These are phyloP conservation scores for Cymbomonas tetramitiformis DNA, from an alignment of 139 green algal species.

Conservation along the genomic window DNA sequence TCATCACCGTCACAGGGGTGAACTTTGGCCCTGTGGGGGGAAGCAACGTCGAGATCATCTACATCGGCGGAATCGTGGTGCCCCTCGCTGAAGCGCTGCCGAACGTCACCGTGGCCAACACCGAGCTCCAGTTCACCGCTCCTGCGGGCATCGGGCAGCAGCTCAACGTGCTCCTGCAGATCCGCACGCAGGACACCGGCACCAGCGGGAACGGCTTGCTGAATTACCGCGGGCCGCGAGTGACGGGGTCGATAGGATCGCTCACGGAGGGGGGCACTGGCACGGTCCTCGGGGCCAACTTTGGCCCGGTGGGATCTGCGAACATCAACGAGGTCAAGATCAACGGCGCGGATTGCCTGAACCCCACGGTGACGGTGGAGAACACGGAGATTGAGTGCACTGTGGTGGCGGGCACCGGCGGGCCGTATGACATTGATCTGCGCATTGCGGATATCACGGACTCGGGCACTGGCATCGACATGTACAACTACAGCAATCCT, in stretches of 20 bases:
- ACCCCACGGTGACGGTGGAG: not conserved
- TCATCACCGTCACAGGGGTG: slow-evolving; percentile 10
- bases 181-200: slow-evolving; percentile 3
- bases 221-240: slow-evolving; percentile 2
- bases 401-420: not conserved
- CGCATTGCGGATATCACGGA: slow-evolving; percentile 3
- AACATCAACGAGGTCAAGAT: slow-evolving; percentile 4
- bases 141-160: not conserved
- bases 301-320: slow-evolving; percentile 10
- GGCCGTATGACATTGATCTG: not conserved
- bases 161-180: slow-evolving; percentile 10
- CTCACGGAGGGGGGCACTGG: slow-evolving; percentile 4
- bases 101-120: slow-evolving; percentile 10
- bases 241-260: not conserved
- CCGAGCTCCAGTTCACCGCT: slow-evolving; percentile 9
- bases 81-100: not conserved
- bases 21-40: slow-evolving; percentile 15
- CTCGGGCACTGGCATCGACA: slow-evolving; percentile 7
- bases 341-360: not conserved
- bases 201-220: slow-evolving; percentile 11
- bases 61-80: slow-evolving; percentile 2
- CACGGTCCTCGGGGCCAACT: slow-evolving; percentile 13
- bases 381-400: slow-evolving; percentile 5
- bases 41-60: slow-evolving; percentile 2
- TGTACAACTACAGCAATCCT: slow-evolving; percentile 3